Conservation (phyloP, 2,329 filamentous ascomycete genomes). For the Curvularia verruculosa region DNA sequence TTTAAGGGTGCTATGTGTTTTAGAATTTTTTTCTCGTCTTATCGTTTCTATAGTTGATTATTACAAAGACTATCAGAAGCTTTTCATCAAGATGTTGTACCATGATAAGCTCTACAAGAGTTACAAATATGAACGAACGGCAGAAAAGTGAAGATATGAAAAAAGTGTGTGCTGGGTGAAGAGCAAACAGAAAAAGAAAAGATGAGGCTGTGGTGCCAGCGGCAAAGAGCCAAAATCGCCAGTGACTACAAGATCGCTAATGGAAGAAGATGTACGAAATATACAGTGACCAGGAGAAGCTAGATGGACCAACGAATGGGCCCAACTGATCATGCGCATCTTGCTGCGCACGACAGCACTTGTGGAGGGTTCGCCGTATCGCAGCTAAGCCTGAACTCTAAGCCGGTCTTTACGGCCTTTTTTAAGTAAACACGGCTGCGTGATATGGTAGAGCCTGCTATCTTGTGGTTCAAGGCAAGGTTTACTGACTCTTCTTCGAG, state of each 20-base stretch:
- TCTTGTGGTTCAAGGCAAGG: background rate
- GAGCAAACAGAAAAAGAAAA: too few species aligned
- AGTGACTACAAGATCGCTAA: slow-evolving; percentile 13
- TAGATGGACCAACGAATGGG: background rate
- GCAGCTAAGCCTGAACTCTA: background rate
- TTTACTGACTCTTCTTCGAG: slow-evolving; percentile 35
- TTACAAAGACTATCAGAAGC: slow-evolving; percentile 1
- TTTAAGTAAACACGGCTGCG: background rate
- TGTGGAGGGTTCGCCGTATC: background rate
- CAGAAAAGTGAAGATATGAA: background rate
- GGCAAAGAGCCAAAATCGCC: slow-evolving; percentile 6
- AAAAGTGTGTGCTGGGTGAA: too few species aligned
- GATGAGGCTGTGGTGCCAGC: background rate
- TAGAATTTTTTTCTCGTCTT: background rate
- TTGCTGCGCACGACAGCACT: background rate
- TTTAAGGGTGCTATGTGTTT: background rate
- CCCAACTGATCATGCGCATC: background rate
- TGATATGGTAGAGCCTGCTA: background rate
- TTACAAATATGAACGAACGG: background rate
- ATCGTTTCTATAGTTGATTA: slow-evolving; percentile 6
- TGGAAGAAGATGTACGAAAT: slow-evolving; percentile 3
- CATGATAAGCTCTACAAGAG: background rate
- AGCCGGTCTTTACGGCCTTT: background rate
- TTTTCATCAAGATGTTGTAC: background rate
- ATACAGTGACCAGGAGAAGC: background rate